These are phyloP conservation scores for Tulasnella sp. DNA, from an alignment of 768 basidiomycete genomes.

Conservation along the genomic window DNA sequence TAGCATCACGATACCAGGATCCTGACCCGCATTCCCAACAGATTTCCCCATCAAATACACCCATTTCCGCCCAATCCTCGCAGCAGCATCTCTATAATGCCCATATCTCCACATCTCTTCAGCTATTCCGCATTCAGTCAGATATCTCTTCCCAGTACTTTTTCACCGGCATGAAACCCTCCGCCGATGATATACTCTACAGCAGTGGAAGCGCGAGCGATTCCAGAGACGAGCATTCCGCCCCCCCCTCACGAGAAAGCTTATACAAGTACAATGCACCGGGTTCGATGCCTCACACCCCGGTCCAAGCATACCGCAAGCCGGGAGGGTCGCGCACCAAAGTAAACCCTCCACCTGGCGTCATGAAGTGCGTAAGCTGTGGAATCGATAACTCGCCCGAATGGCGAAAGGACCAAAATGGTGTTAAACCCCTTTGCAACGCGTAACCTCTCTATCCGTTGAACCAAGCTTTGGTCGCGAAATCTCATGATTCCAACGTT, in stretches of 20 bases:
- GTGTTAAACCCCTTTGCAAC: constrained; percentile 90
- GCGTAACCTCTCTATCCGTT: constrained; percentile 61
- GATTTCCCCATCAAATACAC: background rate
- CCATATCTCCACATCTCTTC: background rate
- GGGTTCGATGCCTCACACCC: constrained; percentile 54
- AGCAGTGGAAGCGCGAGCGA: background rate
- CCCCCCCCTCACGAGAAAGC: background rate
- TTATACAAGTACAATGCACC: background rate
- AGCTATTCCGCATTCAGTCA: constrained; percentile 15
- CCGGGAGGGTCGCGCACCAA: constrained; percentile 47
- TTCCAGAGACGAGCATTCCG: background rate
- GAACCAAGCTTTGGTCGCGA: constrained; percentile 23
- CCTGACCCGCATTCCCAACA: background rate
- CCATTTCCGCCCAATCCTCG: background rate
- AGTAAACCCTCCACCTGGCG: constrained; percentile 72
- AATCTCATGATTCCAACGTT: constrained; percentile 29
- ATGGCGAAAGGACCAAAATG: constrained; percentile 89
- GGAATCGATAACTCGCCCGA: constrained; percentile 82
- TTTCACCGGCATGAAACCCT: background rate
- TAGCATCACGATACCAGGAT: background rate
- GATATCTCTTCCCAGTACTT: too few relatives aligned
- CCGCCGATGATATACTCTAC: constrained; percentile 16
- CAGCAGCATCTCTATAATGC: background rate
- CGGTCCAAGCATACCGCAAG: constrained; percentile 54
- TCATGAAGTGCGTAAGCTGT: constrained; percentile 77